Evolutionary conservation across 2,329 filamentous ascomycete species (phyloP).

Genomic region (Penicillium sclerotigenum): DNA sequence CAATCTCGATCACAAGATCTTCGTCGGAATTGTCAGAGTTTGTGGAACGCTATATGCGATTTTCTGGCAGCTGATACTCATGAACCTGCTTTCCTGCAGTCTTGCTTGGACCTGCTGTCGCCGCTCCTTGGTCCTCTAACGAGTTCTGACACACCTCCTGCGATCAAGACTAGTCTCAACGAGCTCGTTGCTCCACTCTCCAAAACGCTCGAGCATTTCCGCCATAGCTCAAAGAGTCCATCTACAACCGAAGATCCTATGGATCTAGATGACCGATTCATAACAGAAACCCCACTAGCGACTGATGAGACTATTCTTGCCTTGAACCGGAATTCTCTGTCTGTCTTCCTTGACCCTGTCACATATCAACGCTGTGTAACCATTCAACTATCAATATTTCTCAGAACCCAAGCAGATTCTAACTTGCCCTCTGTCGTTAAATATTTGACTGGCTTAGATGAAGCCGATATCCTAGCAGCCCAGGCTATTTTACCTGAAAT

Average conservation of each 20-base stretch:
- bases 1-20: slow-evolving; percentile 31
- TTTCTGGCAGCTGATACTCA: slow-evolving; percentile 29
- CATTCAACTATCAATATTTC: slow-evolving; percentile 34
- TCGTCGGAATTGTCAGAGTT: slow-evolving; percentile 24
- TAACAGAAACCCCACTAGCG: slow-evolving; percentile 23
- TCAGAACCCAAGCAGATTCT: slow-evolving; percentile 14
- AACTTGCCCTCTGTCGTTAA: slow-evolving; percentile 23
- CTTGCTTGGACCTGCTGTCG: slow-evolving; percentile 34
- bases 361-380: slow-evolving; percentile 40
- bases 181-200: slow-evolving; percentile 30
- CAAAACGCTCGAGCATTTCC: slow-evolving; percentile 31
- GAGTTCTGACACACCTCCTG: slow-evolving; percentile 15
- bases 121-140: slow-evolving; percentile 31
- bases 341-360: slow-evolving; percentile 30
- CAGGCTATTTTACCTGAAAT: slow-evolving; percentile 30
- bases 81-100: slow-evolving; percentile 29
- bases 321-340: slow-evolving; percentile 32
- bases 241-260: slow-evolving; percentile 33
- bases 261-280: slow-evolving; percentile 44
- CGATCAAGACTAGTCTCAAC: slow-evolving; percentile 24
- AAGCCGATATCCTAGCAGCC: slow-evolving; percentile 39
- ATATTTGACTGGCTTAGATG: slow-evolving; percentile 38
- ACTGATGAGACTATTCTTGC: slow-evolving; percentile 25
- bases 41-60: slow-evolving; percentile 39
- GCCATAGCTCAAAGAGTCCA: slow-evolving; percentile 21